Conservation (phyloP, 768 basidiomycete genomes). For the Auriculariales sp. region DNA sequence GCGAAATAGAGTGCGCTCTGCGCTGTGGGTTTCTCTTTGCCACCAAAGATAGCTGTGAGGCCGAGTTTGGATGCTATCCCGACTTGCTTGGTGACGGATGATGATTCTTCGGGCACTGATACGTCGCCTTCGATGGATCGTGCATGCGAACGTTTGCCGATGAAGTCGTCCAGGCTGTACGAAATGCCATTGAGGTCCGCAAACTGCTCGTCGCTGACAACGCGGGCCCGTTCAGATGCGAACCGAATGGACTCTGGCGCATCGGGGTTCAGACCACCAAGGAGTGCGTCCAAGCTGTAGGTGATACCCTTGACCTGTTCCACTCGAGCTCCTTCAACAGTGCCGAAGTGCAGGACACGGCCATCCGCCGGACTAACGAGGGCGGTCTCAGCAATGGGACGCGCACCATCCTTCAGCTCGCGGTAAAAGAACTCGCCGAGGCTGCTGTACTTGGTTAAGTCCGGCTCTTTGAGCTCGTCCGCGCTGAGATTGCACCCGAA, state of each 20-base stretch:
- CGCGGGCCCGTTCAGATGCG: conserved; percentile 35
- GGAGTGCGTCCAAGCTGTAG: conserved; percentile 86
- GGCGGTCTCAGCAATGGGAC: conserved; percentile 63
- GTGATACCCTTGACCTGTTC: conserved; percentile 98
- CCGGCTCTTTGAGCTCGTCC: conserved; percentile 72
- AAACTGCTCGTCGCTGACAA: conserved; percentile 78
- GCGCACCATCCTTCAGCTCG: conserved; percentile 60
- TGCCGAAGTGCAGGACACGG: conserved; percentile 80
- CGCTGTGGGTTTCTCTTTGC: not conserved
- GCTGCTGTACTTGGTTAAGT: conserved; percentile 66
- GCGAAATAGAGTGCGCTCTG: conserved; percentile 72
- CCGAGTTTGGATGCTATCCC: conserved; percentile 66
- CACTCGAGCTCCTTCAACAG: conserved; percentile 61
- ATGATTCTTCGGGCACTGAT: conserved; percentile 23
- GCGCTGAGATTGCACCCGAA: conserved; percentile 93
- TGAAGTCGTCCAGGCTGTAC: conserved; percentile 81
- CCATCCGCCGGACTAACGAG: conserved; percentile 89
- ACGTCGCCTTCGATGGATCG: conserved; percentile 10
- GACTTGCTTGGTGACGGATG: conserved; percentile 49
- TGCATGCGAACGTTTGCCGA: conserved; percentile 30
- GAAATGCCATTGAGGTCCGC: conserved; percentile 95
- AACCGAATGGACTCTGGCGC: conserved; percentile 15
- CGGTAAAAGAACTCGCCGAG: conserved; percentile 97
- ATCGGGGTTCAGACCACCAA: conserved; percentile 46
- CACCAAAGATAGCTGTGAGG: conserved; percentile 13